Evolutionary conservation across 352 stramenopile species (phyloP), one percentile per base, ranked within the genome.

Genomic region (Pythium sp.): DNA sequence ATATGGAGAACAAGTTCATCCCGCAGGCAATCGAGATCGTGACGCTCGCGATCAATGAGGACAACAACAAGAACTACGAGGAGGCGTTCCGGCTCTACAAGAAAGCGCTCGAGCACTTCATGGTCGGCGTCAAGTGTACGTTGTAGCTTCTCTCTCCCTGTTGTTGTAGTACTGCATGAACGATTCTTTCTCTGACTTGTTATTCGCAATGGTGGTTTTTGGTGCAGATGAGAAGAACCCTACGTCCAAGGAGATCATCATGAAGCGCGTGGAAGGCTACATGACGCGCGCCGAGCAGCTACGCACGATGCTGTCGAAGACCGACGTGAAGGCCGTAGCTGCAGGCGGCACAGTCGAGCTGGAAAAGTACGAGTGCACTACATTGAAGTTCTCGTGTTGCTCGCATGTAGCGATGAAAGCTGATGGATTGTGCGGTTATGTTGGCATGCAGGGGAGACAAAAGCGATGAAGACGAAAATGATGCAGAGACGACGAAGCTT

Each of bases 401-500:
- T 28, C 1, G 28, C 30, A 30, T 4, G 20, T 7, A 8, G 18
- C 30, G 24, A 14, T 62, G 28, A 9, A 36, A 20, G 49, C 34
- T 55, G 28, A 7, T 68, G n/a, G 1, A 24, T 32, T 36, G 60
- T 64, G 34, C 47, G 12, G 55, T 49, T 32, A 7, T 71, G n/a
- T 68, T 47, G 28, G 5, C 20, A 22, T 46, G 20, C 58, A 92
- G 84, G 77, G 87, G 83, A 2, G 87, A 91, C 57, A 94, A 92
- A 63, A 89, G 87, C 43, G 82, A 97, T 54, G 86, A 94, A 20
- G 86, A 98, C 57, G 92, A 98, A 65, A 93, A 91, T 7, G 96
- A 99, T 62, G 90, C 88, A 54, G 97, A 99, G 72, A 92, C 85
- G 7, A 96, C 90, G 18, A 99, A 99, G 79, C 80, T 99, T 36